A percentile compares a stretch with the other conserved stretches of the same genome.
These are phyloP conservation scores for Amphichorda felina DNA, from an alignment of 2,329 filamentous ascomycete species.

Conservation along the genomic window DNA sequence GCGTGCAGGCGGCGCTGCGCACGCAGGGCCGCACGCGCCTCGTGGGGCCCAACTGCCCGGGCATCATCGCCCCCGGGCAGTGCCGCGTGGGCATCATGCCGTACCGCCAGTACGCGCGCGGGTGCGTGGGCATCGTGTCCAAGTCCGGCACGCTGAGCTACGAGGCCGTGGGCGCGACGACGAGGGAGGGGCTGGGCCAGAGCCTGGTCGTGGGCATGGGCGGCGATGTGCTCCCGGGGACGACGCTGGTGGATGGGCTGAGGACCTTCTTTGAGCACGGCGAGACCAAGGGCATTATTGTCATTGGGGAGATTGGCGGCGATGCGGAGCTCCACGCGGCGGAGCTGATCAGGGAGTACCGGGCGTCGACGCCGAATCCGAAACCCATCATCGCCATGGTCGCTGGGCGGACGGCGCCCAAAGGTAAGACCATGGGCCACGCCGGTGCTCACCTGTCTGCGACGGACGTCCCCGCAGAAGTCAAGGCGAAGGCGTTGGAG, in stretches of 20 bases:
- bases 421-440: constrained; percentile 58
- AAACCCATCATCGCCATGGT: constrained; percentile 56
- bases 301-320: constrained; percentile 63
- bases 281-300: constrained; percentile 58
- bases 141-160: constrained; percentile 75
- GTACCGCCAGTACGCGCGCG: constrained; percentile 31
- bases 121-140: constrained; percentile 63
- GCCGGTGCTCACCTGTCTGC: constrained; percentile 47
- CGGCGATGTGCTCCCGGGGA: constrained; percentile 61
- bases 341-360: constrained; percentile 58
- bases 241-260: constrained; percentile 60
- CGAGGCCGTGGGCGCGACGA: constrained; percentile 65
- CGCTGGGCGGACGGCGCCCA: constrained; percentile 49
- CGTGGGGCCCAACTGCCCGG: constrained; percentile 71
- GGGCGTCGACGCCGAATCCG: constrained; percentile 38
- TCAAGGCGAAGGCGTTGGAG: constrained; percentile 19
- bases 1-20: constrained; percentile 55
- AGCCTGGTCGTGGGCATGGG: constrained; percentile 69
- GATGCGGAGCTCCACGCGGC: constrained; percentile 59
- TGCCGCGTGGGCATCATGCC: constrained; percentile 38
- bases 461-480: constrained; percentile 16
- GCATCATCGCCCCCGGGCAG: constrained; percentile 63
- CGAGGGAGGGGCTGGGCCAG: constrained; percentile 62
- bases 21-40: constrained; percentile 62
- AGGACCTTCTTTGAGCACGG: constrained; percentile 54